Evolutionary conservation across 257 asterid genomes (phyloP), one percentile per base, ranked within the genome.

Genomic region (Eucommia ulmoides): DNA sequence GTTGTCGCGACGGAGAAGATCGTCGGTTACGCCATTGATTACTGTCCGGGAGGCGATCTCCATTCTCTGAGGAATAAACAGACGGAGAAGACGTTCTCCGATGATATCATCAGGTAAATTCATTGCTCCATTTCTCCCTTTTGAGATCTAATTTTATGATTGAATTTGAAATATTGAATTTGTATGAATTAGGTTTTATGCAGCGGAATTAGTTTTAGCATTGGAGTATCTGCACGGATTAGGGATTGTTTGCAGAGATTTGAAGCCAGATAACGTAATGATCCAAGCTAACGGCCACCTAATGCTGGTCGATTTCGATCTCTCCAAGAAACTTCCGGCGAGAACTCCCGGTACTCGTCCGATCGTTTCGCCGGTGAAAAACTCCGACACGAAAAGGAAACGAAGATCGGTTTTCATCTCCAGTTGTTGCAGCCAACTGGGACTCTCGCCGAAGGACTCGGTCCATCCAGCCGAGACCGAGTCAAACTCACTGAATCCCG

Each of bases 201-300:
- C 93, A 0, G 96, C 96, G 22, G 98, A 89, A 61, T 51, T 89
- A 68, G 92, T 89, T 29, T 38, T 89, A 24, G 93, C 88, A 23
- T 59, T 85, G 75, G 96, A 85, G 66, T 74, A 85, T 74, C 74
- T 89, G 22, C 98, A 89, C 59, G 72, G 75, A 52, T 58, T 66
- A 52, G 95, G 94, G 33, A 75, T 89, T 23, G 98, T 83, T 14
- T 85, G 85, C 67, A 71, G 94, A 71, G 96, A 89, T 71, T 72
- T 85, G 65, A 89, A 89, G 76, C 98, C 98, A 29, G 98, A 89
- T 22, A 89, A 89, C 38, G 93, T 89, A 58, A 78, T 85, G 98
- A 72, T 85, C 48, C 98, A 89, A 55, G 88, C 75, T 33, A 83
- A 55, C 62, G 98, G 98, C 0, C 98, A 91, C 29, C 49, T 83